Conservation (phyloP, 164 flowering plant genomes). For the Nelumbo lutea region DNA sequence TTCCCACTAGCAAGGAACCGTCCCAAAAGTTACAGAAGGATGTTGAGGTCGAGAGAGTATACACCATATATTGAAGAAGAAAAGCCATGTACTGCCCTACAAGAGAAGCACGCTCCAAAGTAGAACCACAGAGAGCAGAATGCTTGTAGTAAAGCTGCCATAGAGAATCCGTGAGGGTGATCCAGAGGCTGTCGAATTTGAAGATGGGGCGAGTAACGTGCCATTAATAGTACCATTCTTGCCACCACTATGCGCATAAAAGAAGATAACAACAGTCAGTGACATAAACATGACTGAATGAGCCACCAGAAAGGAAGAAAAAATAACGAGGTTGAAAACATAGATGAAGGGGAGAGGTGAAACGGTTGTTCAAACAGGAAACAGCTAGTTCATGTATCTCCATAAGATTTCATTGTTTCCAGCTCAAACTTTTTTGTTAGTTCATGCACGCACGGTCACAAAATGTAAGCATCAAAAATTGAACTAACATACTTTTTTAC, state of each 20-base stretch:
- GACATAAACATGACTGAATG: not conserved
- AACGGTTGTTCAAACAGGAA: no score
- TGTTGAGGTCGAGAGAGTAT: constrained; percentile 1
- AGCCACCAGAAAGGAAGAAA: no score
- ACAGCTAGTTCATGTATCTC: no score
- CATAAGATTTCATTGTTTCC: no score
- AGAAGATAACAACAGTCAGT: not conserved
- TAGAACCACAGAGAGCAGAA: constrained; percentile 23
- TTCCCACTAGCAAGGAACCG: constrained; percentile 4
- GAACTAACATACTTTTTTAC: no score
- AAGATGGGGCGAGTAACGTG: constrained; percentile 60
- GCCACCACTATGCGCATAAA: constrained; percentile 40
- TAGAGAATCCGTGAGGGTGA: constrained; percentile 14
- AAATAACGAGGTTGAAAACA: no score
- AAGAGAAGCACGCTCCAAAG: constrained; percentile 32
- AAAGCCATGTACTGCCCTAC: constrained; percentile 12
- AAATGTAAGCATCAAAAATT: no score
- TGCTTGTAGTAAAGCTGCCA: constrained; percentile 14
- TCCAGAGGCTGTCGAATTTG: constrained; percentile 46
- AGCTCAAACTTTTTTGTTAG: no score
- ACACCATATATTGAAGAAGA: no score
- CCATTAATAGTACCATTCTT: constrained; percentile 50
- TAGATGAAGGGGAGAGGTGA: no score
- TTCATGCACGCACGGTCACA: no score
- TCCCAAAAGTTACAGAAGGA: constrained; percentile 1